phyloP scores from a whole-genome alignment of 108 stramenopile species.

The Cyclostephanos invisitatus region DNA sequence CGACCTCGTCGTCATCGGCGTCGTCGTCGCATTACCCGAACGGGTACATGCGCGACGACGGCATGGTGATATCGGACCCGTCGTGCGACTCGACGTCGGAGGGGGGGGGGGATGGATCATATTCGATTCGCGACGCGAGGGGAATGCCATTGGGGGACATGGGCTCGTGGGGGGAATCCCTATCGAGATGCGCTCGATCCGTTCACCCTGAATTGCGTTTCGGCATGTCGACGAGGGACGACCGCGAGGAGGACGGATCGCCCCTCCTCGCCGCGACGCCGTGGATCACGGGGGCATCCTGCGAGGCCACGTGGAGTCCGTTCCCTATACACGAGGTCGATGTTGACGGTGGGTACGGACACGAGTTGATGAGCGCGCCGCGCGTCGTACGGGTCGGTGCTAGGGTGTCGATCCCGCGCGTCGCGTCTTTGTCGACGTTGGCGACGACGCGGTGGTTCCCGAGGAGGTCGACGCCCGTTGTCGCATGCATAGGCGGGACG shows the following conservation, averaged over 20 bases:
- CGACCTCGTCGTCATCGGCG: constrained; percentile 19
- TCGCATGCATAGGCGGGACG: not conserved
- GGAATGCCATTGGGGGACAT: constrained; percentile 9
- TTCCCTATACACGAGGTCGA: constrained; percentile 25
- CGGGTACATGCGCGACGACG: constrained; percentile 42
- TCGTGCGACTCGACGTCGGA: constrained; percentile 9
- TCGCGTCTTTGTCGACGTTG: not conserved
- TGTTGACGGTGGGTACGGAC: constrained; percentile 15
- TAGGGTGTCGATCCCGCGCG: constrained; percentile 17
- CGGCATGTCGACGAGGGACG: constrained; percentile 16
- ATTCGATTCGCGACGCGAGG: not conserved
- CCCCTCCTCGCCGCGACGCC: constrained; percentile 33
- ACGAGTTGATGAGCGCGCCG: constrained; percentile 30
- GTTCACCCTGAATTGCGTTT: constrained; percentile 39
- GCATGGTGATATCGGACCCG: constrained; percentile 25
- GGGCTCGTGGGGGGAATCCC: constrained; percentile 5
- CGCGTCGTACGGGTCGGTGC: constrained; percentile 19
- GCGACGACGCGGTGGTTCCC: not conserved
- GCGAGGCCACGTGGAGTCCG: constrained; percentile 31
- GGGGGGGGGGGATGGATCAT: not conserved
- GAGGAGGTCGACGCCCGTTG: not conserved
- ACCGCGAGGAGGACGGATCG: constrained; percentile 18
- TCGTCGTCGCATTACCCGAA: constrained; percentile 19
- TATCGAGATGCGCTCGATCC: constrained; percentile 20
- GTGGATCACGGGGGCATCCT: constrained; percentile 33